These are phyloP conservation scores for Aphanomyces astaci DNA, from an alignment of 352 stramenopile genomes.

Conservation along the genomic window DNA sequence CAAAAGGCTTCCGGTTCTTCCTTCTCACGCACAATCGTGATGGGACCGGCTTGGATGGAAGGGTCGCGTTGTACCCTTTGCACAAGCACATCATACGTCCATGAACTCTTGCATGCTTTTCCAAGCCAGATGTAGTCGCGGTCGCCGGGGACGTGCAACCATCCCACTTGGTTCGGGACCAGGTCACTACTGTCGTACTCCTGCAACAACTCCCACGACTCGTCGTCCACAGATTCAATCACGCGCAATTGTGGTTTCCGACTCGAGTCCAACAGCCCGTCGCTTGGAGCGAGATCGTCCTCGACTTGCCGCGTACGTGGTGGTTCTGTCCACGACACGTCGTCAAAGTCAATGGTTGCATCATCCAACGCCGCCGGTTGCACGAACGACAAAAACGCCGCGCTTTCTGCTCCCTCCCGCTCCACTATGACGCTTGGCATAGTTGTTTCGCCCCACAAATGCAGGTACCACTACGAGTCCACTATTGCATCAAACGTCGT, in stretches of 20 bases:
- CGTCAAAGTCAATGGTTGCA: not conserved
- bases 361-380: not conserved
- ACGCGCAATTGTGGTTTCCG: constrained; percentile 1
- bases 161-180: not conserved
- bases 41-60: not conserved
- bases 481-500: no score
- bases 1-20: constrained; percentile 3
- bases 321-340: not conserved
- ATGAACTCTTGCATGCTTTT: not conserved
- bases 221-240: not conserved
- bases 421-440: not conserved
- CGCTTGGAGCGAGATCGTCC: not conserved
- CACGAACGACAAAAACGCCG: not conserved
- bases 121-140: constrained; percentile 10
- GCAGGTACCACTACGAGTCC: not conserved
- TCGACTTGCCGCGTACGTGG: not conserved
- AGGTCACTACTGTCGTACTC: constrained; percentile 20
- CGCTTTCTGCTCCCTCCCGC: not conserved
- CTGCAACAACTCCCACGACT: not conserved
- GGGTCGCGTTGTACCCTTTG: not conserved
- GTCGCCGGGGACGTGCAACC: not conserved
- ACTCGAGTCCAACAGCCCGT: not conserved
- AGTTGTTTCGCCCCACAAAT: not conserved
- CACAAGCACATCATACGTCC: not conserved
- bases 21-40: not conserved